Conservation (phyloP, 176 grass and related monocot genomes). For the Thalia dealbata region DNA sequence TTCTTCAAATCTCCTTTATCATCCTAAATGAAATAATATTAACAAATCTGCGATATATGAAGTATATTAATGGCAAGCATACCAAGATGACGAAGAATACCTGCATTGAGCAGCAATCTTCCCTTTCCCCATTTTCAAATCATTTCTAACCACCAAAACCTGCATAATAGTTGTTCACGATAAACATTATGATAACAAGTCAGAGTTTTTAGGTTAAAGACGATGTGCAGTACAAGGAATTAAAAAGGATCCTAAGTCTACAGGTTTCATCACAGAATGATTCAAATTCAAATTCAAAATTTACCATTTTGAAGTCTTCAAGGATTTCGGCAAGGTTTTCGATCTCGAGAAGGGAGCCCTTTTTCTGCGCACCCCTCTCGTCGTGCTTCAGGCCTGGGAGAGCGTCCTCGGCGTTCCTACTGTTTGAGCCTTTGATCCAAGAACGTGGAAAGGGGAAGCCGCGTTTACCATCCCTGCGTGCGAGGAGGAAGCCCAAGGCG, state of each 20-base stretch:
- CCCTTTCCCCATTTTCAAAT: conserved; percentile 98
- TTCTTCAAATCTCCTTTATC: too few relatives aligned
- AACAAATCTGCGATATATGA: neutral
- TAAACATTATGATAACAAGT: neutral
- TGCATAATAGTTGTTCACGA: conserved; percentile 8
- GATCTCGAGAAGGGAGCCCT: conserved; percentile 42
- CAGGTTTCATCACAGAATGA: neutral
- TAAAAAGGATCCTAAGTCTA: neutral
- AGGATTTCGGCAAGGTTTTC: conserved; percentile 86
- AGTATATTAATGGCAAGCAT: neutral
- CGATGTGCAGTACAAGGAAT: neutral
- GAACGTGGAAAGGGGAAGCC: conserved; percentile 36
- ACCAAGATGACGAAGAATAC: conserved; percentile 18
- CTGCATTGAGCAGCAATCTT: conserved; percentile 98
- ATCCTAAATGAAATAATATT: too few relatives aligned
- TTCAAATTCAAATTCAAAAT: neutral
- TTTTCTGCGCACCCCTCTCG: conserved; percentile 18
- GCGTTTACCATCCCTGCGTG: conserved; percentile 23
- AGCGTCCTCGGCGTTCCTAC: conserved; percentile 16
- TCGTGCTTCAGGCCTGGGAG: conserved; percentile 7
- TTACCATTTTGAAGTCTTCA: conserved; percentile 94
- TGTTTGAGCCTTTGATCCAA: conserved; percentile 34
- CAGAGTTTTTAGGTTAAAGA: conserved; percentile 1
- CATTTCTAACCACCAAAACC: conserved; percentile 92
- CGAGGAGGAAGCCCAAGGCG: conserved; percentile 70